Evolutionary conservation across 1,284 basidiomycete genomes (phyloP), one percentile per base, ranked within the genome.

Genomic region (Amylostereum areolatum): DNA sequence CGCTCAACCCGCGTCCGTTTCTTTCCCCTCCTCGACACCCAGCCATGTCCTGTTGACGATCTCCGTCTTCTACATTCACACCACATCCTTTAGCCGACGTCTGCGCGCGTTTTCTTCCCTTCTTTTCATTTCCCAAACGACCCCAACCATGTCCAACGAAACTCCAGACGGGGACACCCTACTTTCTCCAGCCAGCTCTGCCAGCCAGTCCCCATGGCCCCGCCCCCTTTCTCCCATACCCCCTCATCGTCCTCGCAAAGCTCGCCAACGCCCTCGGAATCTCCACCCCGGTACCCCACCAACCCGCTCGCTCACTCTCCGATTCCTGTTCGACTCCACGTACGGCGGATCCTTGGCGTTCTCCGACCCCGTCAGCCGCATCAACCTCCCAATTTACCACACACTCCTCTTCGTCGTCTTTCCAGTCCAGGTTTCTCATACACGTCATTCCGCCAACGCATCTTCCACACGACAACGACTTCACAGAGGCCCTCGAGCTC

Each of bases 221-320:
- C 78, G 77, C 18, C 85, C 85, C 51, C 82, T 79, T 57, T 66
- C 81, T 33, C 88, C 88, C 3, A 70, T 91, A 10, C 66, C 86
- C 5, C 87, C 89, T 9, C 76, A 85, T 57, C 74, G 83, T 11
- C 77, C 77, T 91, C 4, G 89, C 86, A 39, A 87, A 85, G 57
- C 72, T 91, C 32, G 88, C 87, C 27, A 91, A 91, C 59, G 88
- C 89, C 2, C 78, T 91, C 39, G 88, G 88, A 47, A 80, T 91
- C 29, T 75, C 85, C 2, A 83, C 82, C 0, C 86, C 86, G 1
- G 63, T 85, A 40, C 88, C 86, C 6, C 69, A 74, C 32, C 69
- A 70, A 32, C 69, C 73, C 48, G 50, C 64, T 45, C 59, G 66
- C 55, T 46, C 59, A 49, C 53, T 59, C 40, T 57, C 59, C 39